Percentiles rank a stretch among this genome's conserved stretches.
Evolutionary conservation across 495 filamentous ascomycete genomes (phyloP).

Genomic region (Opeltia flavorubescens): DNA sequence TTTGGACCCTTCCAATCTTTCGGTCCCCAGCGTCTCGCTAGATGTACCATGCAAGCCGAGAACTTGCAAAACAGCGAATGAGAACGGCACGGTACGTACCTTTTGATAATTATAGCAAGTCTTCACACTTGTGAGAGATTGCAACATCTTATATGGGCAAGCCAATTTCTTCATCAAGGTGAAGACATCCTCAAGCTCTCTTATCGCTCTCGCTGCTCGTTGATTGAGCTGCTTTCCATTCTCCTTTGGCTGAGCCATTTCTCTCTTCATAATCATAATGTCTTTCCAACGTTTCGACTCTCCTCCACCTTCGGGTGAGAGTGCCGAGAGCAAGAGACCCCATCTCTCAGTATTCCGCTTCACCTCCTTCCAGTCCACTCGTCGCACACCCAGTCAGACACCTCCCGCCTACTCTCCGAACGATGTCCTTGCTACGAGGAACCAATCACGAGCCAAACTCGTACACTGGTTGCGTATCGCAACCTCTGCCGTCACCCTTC

Average conservation of each 20-base stretch:
- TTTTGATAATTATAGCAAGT: background rate
- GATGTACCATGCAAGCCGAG: background rate
- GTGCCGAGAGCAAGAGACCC: background rate
- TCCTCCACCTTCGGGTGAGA: background rate
- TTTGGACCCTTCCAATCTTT: background rate
- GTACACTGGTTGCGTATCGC: conserved; percentile 27
- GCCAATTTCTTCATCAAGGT: background rate
- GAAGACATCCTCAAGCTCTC: background rate
- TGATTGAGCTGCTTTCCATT: background rate
- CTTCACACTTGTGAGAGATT: background rate
- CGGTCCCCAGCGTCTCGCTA: background rate
- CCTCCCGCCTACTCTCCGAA: conserved; percentile 15
- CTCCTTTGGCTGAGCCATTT: background rate
- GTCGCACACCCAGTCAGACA: conserved; percentile 10
- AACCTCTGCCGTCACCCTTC: conserved; percentile 23
- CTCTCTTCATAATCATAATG: conserved; percentile 1
- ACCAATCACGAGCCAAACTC: conserved; percentile 23
- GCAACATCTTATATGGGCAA: background rate
- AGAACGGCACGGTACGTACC: background rate
- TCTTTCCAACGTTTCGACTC: background rate
- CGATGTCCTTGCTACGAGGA: conserved; percentile 15
- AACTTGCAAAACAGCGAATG: background rate
- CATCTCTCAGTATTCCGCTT: conserved; percentile 2
- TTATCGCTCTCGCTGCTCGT: background rate
- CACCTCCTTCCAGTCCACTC: conserved; percentile 8